Evolutionary conservation across 164 flowering plant genomes (phyloP).

Genomic region (Macadamia integrifolia): DNA sequence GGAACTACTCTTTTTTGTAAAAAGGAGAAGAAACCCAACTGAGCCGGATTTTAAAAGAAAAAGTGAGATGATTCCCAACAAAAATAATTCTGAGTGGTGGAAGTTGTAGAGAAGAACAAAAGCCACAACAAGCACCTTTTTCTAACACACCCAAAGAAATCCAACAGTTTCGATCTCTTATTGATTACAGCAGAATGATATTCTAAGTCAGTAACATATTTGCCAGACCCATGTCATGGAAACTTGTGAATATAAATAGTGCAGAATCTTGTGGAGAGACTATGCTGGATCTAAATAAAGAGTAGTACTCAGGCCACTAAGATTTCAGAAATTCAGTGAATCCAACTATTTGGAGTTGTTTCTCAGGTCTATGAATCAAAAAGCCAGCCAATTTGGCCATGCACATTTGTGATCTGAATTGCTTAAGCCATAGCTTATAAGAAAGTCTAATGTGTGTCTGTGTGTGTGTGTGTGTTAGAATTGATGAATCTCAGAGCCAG

Average conservation of each 20-base stretch:
- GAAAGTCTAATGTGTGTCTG: too few relatives aligned
- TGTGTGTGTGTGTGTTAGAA: too few relatives aligned
- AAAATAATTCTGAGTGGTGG: conserved; percentile 11
- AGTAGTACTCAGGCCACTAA: neutral
- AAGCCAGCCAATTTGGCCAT: too few relatives aligned
- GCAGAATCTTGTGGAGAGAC: neutral
- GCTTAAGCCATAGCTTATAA: too few relatives aligned
- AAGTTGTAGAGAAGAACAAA: conserved; percentile 13
- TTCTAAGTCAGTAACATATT: neutral
- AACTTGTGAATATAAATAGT: neutral
- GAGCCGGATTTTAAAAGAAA: conserved; percentile 17
- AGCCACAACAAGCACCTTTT: conserved; percentile 3
- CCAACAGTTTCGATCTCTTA: neutral
- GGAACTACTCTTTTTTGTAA: neutral
- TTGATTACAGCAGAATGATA: neutral
- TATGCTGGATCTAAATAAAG: neutral
- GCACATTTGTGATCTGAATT: too few relatives aligned
- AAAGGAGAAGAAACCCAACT: conserved; percentile 7
- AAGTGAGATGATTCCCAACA: conserved; percentile 22
- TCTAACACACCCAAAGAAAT: neutral
- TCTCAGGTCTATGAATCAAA: too few relatives aligned
- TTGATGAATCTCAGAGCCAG: too few relatives aligned
- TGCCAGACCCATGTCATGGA: too few relatives aligned
- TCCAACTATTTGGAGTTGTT: neutral
- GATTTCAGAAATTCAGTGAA: neutral